Evolutionary conservation across 2,329 filamentous ascomycete genomes (phyloP), one percentile per base, ranked within the genome.

Genomic region (Karstenula rhodostoma): DNA sequence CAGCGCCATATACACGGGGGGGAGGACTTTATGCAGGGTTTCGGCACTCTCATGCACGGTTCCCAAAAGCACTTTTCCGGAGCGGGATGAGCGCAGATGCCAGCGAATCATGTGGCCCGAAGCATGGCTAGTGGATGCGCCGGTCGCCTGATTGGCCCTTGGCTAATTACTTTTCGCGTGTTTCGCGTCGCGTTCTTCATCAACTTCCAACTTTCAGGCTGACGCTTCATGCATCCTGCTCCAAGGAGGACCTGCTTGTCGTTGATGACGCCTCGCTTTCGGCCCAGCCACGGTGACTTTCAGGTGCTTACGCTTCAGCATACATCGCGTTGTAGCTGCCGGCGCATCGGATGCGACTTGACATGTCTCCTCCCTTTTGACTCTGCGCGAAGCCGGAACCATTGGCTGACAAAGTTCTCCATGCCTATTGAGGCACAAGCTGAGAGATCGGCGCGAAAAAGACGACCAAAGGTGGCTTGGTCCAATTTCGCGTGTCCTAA

Each of bases 401-500:
- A 68, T 66, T 64, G 58, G 62, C 48, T 54, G 35, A 40, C 54
- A 44, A 40, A 55, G 61, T 61, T 64, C 60, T 60, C 63, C 59
- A 63, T n/a, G 55, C 56, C 56, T 49, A 57, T 23, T 46, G 60
- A 62, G 61, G 53, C 37, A 33, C 37, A 54, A 54, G 51, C 51
- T 47, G 52, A 25, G n/a, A 27, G 62, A 43, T 54, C 61, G 56
- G 56, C 56, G 50, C 32, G 42, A 61, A 60, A 66, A 62, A 50
- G 65, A 59, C 40, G 46, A 56, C 66, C 4, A 9, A 32, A 32
- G 66, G 70, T 71, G 67, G 65, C 65, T 62, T 61, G 62, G 50
- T 59, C 68, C 63, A 77, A 76, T 76, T 66, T 75, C 73, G 65
- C 51, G 58, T 46, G 57, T 61, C 63, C 65, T 58, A 64, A 68